These are phyloP conservation scores for Colletotrichum gigasporum DNA, from an alignment of 2,329 filamentous ascomycete species.

Conservation along the genomic window DNA sequence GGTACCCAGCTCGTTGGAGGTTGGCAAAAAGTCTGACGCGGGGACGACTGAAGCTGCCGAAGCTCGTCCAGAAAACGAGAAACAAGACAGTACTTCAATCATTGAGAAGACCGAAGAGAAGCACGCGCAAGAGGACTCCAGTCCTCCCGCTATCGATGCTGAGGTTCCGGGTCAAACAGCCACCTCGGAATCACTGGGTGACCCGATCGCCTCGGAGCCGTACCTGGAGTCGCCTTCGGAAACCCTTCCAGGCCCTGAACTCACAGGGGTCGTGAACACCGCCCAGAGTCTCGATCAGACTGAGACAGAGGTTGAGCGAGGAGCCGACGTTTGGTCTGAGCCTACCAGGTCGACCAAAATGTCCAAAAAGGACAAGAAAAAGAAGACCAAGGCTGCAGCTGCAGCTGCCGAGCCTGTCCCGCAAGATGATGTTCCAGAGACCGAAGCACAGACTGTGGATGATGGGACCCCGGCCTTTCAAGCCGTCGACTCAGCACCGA, in stretches of 20 bases:
- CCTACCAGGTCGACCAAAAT: conserved; percentile 34
- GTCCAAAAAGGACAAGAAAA: conserved; percentile 37
- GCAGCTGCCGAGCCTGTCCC: neutral
- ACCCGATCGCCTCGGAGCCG: conserved; percentile 18
- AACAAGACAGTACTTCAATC: conserved; percentile 36
- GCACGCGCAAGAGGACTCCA: conserved; percentile 35
- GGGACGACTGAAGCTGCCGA: conserved; percentile 23
- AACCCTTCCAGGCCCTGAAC: conserved; percentile 9
- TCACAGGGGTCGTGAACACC: conserved; percentile 19
- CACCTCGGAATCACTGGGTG: conserved; percentile 23
- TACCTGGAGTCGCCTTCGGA: conserved; percentile 18
- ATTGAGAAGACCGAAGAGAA: conserved; percentile 43
- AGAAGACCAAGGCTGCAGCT: conserved; percentile 23
- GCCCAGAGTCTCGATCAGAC: conserved; percentile 11
- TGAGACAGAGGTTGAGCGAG: conserved; percentile 4
- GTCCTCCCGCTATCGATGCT: conserved; percentile 18
- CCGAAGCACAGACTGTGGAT: neutral
- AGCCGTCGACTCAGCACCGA: neutral
- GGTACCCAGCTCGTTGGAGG: conserved; percentile 16
- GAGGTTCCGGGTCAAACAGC: conserved; percentile 7
- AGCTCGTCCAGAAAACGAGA: conserved; percentile 35
- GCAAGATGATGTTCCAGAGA: conserved; percentile 8
- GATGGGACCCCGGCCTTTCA: conserved; percentile 7
- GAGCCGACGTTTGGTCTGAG: conserved; percentile 23
- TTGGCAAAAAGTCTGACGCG: conserved; percentile 29